Base-by-base conservation (phyloP, 1,139 yeast species). In the Suhomyces choctaworum region DNA sequence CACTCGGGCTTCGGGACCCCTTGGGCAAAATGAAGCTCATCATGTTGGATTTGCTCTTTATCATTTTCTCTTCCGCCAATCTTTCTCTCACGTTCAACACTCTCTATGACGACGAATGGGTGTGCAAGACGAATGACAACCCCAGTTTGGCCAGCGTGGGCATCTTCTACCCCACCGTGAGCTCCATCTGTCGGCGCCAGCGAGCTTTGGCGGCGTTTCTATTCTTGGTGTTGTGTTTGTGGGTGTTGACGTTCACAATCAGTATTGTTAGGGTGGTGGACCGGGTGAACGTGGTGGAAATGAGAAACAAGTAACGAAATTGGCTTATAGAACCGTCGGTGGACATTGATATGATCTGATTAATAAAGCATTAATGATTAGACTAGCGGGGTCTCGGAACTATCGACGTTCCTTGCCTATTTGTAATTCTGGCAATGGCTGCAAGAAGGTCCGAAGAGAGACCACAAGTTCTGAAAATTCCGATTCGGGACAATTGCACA, bases 11-110 rank as follows among this genome's bases (percentile, higher is more conserved):
- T 32, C 73, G 97, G 45, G 80, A 86, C 45, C 95, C 96, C 0
- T 67, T 78, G 46, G 89, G 84, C 17, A 90, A 90, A 54, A 76
- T 90, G 72, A 73, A 88, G 51, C 73, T 89, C 40, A 71, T 78
- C 37, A 69, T 89, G 73, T 67, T 88, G 45, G 98, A 92, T 54
- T 66, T 90, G 32, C 64, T 90, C 23, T 88, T 92, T 59, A 87
- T 92, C 45, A 88, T 92, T n/a, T 86, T 90, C 53, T 80, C 90
- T n/a, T 80, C 95, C 32, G 96, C 97, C 2, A 90, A 89, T 56
- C 62, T 90, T 40, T 80, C 97, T 6, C 70, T 92, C 32, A 79
- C 96, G 2, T 89, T 89, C 62, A 83, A 88, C 55, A 82, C 96
- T 1, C 66, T 90, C 36, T 85, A 69, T 56, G 96, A 88, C 56